Conservation (phyloP, 441 rosid genomes). For the Hura crepitans region DNA sequence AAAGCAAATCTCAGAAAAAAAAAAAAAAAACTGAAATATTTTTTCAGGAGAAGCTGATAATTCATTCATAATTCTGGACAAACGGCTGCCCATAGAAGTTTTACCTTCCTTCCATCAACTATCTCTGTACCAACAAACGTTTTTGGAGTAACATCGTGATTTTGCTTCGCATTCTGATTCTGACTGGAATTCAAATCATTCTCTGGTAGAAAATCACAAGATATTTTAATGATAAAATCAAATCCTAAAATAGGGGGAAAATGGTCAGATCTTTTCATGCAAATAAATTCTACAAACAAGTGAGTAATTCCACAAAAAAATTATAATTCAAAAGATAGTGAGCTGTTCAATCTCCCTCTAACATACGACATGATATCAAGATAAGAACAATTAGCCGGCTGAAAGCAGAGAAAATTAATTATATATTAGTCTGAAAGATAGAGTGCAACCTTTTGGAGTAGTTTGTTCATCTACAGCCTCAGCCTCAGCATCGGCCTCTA, state of each 20-base stretch:
- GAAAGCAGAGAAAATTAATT: background rate
- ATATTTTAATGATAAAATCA: conserved; percentile 15
- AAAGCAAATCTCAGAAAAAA: conserved; percentile 24
- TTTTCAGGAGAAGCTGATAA: conserved; percentile 1
- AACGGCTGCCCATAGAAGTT: background rate
- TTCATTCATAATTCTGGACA: background rate
- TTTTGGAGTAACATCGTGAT: conserved; percentile 39
- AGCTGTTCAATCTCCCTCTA: background rate
- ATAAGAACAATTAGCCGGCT: background rate
- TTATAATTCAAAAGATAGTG: background rate
- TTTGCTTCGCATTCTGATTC: conserved; percentile 45
- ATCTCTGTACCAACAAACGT: conserved; percentile 59
- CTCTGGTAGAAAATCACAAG: conserved; percentile 35
- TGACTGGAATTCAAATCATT: conserved; percentile 28
- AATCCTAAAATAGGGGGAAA: background rate
- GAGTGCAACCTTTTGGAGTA: conserved; percentile 40
- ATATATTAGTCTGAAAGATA: background rate
- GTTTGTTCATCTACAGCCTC: conserved; percentile 32
- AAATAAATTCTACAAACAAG: background rate
- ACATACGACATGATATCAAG: background rate
- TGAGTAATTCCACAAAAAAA: background rate
- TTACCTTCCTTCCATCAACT: conserved; percentile 68
- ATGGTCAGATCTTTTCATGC: background rate
- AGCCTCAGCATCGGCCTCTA: conserved; percentile 25
- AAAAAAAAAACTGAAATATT: conserved; percentile 6